Evolutionary conservation across 2,329 filamentous ascomycete genomes (phyloP), one percentile per base, ranked within the genome.

Genomic region (Cordyceps cateniannulata): DNA sequence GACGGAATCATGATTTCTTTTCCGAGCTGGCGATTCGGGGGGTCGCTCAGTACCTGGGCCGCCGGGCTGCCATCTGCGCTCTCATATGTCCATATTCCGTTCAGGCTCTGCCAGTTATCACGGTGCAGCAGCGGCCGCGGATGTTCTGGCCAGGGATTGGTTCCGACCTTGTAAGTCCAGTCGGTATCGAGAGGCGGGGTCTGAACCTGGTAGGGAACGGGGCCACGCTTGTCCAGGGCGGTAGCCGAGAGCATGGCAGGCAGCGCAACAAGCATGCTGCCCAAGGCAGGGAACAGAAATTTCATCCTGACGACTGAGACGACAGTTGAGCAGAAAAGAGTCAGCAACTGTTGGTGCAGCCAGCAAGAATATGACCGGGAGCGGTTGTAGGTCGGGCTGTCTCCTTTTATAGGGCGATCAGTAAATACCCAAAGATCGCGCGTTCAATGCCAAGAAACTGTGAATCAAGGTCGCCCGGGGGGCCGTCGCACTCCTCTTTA

Each of bases 71-170:
- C 35, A 40, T 57, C 63, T 42, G 73, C 74, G 2, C 71, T 72
- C 45, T 75, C 74, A 68, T 78, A 85, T 2, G 78, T 80, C 83
- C 83, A 85, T 5, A 85, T 77, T 0, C 83, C 83, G 61, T 85
- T 85, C 6, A 85, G 73, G 49, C 75, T 83, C 68, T 80, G 72
- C 83, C 83, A 86, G 5, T 72, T 66, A 5, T 80, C 73, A 5
- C 83, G 79, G 40, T 77, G 76, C 9, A 85, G 77, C 65, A 81
- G 81, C 3, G 83, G 83, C 0, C 83, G 79, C 10, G 83, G 83
- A 64, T 85, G 77, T 53, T 85, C 80, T 1, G 79, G 79, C 81
- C 81, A 83, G 0, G 81, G 80, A 42, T 78, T 71, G 1, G 74
- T 80, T 42, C 80, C 79, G 22, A 81, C 77, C 9, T 75, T 69